These are phyloP conservation scores for Russula sp. DNA, from an alignment of 768 basidiomycete species.

Conservation along the genomic window DNA sequence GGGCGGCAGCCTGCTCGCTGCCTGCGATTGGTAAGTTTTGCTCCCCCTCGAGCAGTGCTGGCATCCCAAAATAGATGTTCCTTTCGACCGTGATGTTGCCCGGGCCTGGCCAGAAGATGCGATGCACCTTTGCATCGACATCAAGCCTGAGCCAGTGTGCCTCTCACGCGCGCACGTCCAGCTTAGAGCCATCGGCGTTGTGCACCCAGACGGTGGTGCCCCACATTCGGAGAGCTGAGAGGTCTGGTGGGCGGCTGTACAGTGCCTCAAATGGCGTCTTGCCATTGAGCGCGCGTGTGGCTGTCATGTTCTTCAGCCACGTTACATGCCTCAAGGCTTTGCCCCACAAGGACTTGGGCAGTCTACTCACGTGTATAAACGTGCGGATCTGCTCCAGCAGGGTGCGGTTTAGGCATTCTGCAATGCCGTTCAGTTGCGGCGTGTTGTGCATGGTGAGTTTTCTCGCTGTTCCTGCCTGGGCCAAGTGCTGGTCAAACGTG, in stretches of 20 bases:
- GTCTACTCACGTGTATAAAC: neutral
- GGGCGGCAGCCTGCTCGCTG: too few species aligned
- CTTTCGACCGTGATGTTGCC: neutral
- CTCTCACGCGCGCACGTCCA: fast-evolving
- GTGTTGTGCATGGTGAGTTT: neutral
- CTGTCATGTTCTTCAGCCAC: neutral
- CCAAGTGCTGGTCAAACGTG: too few species aligned
- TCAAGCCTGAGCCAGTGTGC: neutral
- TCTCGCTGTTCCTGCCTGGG: neutral
- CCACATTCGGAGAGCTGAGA: neutral
- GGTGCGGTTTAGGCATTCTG: neutral
- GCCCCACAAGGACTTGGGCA: neutral
- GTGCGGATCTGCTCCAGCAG: neutral
- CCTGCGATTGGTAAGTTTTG: too few species aligned
- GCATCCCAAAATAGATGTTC: neutral
- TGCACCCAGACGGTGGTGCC: neutral
- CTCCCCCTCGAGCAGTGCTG: neutral
- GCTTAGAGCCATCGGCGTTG: neutral
- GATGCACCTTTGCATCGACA: neutral
- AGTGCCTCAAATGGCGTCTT: neutral
- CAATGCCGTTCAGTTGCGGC: neutral
- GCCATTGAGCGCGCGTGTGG: neutral
- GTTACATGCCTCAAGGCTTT: neutral
- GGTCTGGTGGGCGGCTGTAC: neutral
- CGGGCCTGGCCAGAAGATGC: neutral